Evolutionary conservation across 495 filamentous ascomycete genomes (phyloP).

Genomic region (Ascodesmis nigricans): DNA sequence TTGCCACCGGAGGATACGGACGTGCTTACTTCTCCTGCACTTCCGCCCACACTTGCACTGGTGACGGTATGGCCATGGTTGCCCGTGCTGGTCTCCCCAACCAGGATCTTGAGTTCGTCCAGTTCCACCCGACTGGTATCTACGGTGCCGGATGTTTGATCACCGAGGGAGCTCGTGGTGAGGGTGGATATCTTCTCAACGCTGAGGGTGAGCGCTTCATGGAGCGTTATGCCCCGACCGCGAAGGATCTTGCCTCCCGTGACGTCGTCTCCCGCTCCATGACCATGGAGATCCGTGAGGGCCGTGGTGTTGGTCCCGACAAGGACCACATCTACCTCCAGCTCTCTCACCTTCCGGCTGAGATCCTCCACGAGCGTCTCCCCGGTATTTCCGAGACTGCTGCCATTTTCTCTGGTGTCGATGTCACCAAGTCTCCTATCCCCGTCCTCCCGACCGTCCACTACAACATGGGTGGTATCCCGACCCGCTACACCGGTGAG

Average conservation of each 20-base stretch:
- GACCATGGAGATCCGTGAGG: constrained; percentile 92
- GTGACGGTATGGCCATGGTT: constrained; percentile 98
- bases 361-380: constrained; percentile 83
- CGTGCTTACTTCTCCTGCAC: constrained; percentile 96
- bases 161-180: constrained; percentile 92
- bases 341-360: constrained; percentile 74
- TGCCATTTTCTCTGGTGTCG: constrained; percentile 86
- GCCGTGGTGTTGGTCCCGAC: constrained; percentile 82
- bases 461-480: constrained; percentile 99
- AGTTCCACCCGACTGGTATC: constrained; percentile 98
- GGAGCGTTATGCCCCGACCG: constrained; percentile 93
- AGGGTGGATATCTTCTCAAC: constrained; percentile 95
- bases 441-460: constrained; percentile 92
- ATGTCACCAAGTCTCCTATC: constrained; percentile 90
- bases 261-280: constrained; percentile 92
- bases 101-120: constrained; percentile 98
- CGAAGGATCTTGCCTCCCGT: constrained; percentile 84
- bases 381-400: constrained; percentile 97
- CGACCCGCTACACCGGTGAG: constrained; percentile 89
- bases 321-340: constrained; percentile 97
- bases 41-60: constrained; percentile 91
- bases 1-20: constrained; percentile 91
- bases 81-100: constrained; percentile 91
- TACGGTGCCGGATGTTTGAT: constrained; percentile 97
- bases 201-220: constrained; percentile 96